Evolutionary conservation across 495 filamentous ascomycete genomes (phyloP), one percentile per base, ranked within the genome.

Genomic region (Penicillium angulare): DNA sequence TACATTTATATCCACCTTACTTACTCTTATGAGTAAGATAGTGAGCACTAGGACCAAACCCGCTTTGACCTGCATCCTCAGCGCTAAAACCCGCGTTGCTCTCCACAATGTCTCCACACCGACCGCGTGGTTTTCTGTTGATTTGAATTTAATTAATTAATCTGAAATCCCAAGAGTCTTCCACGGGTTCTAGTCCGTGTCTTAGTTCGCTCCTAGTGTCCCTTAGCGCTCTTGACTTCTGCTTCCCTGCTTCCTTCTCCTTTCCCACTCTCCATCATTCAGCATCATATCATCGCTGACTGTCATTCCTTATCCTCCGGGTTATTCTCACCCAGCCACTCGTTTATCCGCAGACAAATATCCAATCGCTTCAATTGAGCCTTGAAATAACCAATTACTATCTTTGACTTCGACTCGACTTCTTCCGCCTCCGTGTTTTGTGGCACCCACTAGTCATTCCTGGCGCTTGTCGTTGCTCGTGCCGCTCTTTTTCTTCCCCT

Each of bases 381-480:
- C 24, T n/a, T n/a, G n/a, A n/a, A n/a, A n/a, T n/a, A n/a, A n/a
- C n/a, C n/a, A n/a, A n/a, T n/a, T n/a, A n/a, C n/a, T n/a, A n/a
- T n/a, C n/a, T n/a, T n/a, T n/a, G n/a, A n/a, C n/a, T 43, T 24
- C 21, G 38, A 40, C 22, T 31, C 41, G 17, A 5, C 10, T 22
- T 21, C 23, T 44, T 24, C 20, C 22, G 38, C 27, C 24, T 43
- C 23, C 16, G 24, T 10, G 9, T 17, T 44, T 29, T 44, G 41
- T 44, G 41, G 41, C 41, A 44, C 41, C 15, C 41, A 21, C 41
- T 44, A 44, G 27, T n/a, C n/a, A n/a, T 44, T 44, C 41, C 27
- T 29, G 16, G 41, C 23, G 24, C 23, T 31, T 32, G 18, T n/a
- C 15, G 15, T 24, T 16, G 3, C 21, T 44, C 24, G 41, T 44